Evolutionary conservation across 2,329 filamentous ascomycete species (phyloP), one percentile per base, ranked within the genome.

Genomic region (Pyrenophora teres): DNA sequence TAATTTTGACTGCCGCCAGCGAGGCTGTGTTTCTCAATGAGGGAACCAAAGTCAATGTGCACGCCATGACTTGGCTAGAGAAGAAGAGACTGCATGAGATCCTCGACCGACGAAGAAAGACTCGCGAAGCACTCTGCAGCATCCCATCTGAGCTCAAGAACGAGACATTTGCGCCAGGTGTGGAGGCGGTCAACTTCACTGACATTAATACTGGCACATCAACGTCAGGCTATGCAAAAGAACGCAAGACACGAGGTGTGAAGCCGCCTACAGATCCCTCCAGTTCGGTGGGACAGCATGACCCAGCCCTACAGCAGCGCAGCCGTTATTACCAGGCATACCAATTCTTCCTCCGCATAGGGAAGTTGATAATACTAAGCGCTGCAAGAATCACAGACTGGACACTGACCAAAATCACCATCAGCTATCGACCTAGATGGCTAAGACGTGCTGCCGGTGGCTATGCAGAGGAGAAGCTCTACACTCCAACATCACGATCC

Each of bases 11-110:
- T 0, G 93, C 95, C 73, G 94, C 94, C 0, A 96, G 91, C 64
- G 92, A 97, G 73, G 93, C 93, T 3, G 94, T 97, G 0, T 97
- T 96, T 68, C 79, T 99, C 9, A 96, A 97, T 56, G 93, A 97
- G 73, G 93, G 93, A 39, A 84, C 84, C 35, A 82, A 82, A 1
- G 85, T 97, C 44, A 87, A 84, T 54, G 78, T 96, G 2, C 86
- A 86, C 58, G 79, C 82, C 31, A 87, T 87, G 75, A 97, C 94
- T 0, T 99, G 94, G 93, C 78, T 97, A 3, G 94, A 99, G 69
- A 89, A 93, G 63, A 89, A 96, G 60, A 83, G 92, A 5, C 80
- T 93, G 8, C 82, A 86, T 38, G 91, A 97, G 66, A 79, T 96
- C 3, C 86, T 94, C 40, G 69, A 71, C 19, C 74, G 76, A 3